Conservation (phyloP, 169 alveolate species). For the Eimeria maxima region DNA sequence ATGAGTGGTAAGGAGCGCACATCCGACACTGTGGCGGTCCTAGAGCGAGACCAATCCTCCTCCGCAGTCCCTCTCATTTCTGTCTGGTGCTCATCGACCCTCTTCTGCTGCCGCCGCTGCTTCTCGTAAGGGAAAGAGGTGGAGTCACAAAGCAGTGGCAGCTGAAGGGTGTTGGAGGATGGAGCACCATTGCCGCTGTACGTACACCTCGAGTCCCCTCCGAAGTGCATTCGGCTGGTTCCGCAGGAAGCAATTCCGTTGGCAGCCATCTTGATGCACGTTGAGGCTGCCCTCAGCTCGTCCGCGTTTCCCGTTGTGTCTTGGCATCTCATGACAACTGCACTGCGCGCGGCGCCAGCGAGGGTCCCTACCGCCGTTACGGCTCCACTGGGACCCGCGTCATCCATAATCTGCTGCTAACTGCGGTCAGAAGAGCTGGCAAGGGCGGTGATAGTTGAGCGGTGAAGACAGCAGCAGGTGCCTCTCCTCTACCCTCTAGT, state of each 20-base stretch:
- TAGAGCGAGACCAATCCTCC: background rate
- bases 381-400: background rate
- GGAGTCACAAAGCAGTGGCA: background rate
- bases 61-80: background rate
- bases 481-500: background rate
- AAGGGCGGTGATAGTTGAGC: background rate
- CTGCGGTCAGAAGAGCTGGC: background rate
- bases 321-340: background rate
- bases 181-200: background rate
- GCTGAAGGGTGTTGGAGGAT: background rate
- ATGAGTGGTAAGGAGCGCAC: background rate
- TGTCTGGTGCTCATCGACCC: background rate
- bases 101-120: conserved; percentile 44
- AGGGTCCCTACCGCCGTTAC: background rate
- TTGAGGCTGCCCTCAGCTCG: background rate
- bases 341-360: background rate
- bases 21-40: background rate
- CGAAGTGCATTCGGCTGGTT: background rate
- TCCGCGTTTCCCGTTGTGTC: background rate
- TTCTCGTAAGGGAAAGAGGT: background rate
- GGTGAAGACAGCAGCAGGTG: background rate
- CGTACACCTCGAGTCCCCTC: background rate
- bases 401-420: conserved; percentile 17
- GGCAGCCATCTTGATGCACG: background rate
- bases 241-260: background rate